phyloP scores from a whole-genome alignment of 2,329 filamentous ascomycete species.

The Fusarium sp. region DNA sequence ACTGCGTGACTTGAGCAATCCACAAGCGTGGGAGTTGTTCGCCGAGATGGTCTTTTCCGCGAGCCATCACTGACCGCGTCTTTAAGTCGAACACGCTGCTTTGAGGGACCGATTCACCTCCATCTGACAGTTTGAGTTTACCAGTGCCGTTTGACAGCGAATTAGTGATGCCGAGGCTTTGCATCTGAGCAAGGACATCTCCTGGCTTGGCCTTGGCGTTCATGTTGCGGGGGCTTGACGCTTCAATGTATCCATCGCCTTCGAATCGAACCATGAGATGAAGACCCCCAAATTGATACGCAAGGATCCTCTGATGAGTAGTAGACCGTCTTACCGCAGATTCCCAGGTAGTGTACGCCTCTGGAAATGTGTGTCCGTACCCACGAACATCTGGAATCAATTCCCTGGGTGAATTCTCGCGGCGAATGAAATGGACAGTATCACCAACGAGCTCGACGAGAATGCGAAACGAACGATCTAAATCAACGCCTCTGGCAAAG shows the following conservation, averaged over 20 bases:
- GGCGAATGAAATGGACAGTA: slow-evolving; percentile 74
- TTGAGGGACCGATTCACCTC: slow-evolving; percentile 52
- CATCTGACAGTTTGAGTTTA: slow-evolving; percentile 36
- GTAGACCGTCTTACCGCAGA: slow-evolving; percentile 65
- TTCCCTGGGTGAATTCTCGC: slow-evolving; percentile 72
- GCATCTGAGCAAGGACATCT: slow-evolving; percentile 10
- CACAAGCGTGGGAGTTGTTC: slow-evolving; percentile 61
- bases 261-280: slow-evolving; percentile 50
- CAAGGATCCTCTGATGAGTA: slow-evolving; percentile 74
- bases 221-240: neutral
- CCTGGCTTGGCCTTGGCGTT: neutral
- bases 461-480: slow-evolving; percentile 70
- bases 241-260: slow-evolving; percentile 48
- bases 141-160: neutral
- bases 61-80: slow-evolving; percentile 53
- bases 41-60: slow-evolving; percentile 47
- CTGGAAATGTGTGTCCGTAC: slow-evolving; percentile 77
- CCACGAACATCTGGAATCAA: slow-evolving; percentile 69
- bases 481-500: slow-evolving; percentile 63
- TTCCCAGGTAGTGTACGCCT: slow-evolving; percentile 76
- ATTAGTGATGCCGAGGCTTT: slow-evolving; percentile 19
- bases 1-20: slow-evolving; percentile 57
- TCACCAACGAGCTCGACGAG: slow-evolving; percentile 68
- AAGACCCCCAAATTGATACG: slow-evolving; percentile 67
- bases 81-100: slow-evolving; percentile 60